Conservation (phyloP, 305 asterid genomes). For the Coffea humblotiana region DNA sequence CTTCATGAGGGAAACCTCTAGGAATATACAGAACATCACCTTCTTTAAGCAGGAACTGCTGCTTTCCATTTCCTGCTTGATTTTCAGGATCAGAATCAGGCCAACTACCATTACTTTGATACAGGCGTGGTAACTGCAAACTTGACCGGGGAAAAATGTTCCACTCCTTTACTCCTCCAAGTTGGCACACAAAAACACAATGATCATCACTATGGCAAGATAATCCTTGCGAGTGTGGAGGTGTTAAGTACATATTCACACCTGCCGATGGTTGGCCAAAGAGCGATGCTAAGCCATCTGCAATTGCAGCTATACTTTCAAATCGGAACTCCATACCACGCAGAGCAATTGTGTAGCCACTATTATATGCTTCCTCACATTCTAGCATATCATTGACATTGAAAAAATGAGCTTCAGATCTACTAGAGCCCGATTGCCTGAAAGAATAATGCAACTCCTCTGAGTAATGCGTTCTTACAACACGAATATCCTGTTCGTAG, state of each 20-base stretch:
- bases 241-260: slow-evolving; percentile 80
- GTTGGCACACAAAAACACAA: slow-evolving; percentile 84
- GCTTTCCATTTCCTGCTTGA: slow-evolving; percentile 26
- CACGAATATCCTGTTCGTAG: slow-evolving; percentile 73
- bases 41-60: slow-evolving; percentile 56
- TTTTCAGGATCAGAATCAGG: slow-evolving; percentile 30
- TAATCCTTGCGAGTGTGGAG: slow-evolving; percentile 73
- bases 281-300: slow-evolving; percentile 58
- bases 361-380: slow-evolving; percentile 62
- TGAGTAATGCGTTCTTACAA: slow-evolving; percentile 45
- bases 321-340: slow-evolving; percentile 77
- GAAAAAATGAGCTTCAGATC: slow-evolving; percentile 32
- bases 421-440: slow-evolving; percentile 27
- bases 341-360: slow-evolving; percentile 72
- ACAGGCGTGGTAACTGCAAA: slow-evolving; percentile 65
- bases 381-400: slow-evolving; percentile 42
- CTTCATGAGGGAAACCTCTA: slow-evolving; percentile 81
- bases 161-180: slow-evolving; percentile 70
- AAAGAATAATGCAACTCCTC: slow-evolving; percentile 62
- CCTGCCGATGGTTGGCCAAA: slow-evolving; percentile 92
- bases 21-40: slow-evolving; percentile 87
- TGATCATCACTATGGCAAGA: slow-evolving; percentile 84
- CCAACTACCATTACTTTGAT: slow-evolving; percentile 37
- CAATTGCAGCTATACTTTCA: slow-evolving; percentile 54
- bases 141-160: slow-evolving; percentile 39